Base-by-base conservation (phyloP, 305 asterid species). In the Solanum hybrid region DNA sequence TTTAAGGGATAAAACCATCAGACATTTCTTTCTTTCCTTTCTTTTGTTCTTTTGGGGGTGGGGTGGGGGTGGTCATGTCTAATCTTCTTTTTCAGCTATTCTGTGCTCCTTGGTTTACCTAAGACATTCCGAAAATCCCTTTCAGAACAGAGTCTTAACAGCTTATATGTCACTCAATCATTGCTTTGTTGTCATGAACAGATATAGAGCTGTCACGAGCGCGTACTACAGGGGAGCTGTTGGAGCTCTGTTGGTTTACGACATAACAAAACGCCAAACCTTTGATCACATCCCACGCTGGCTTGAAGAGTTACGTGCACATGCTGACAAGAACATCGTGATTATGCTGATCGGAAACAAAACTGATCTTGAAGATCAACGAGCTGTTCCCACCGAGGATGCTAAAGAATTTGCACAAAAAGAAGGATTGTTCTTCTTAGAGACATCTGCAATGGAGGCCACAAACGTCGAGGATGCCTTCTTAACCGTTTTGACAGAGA, bases 281-380 rank as follows among this genome's bases (percentile, higher is more conserved):
- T 96, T 96, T 87, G 98, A 96, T 89, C 97, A 96, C 96, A 94
- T 96, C 35, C 97, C 97, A 27, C 96, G 98, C n/a, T 96, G 98
- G 98, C 92, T 96, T 88, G 98, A 95, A 88, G 98, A 96, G 86
- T 66, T 96, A 86, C 96, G 97, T 51, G 93, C 94, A 29, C 98
- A 96, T 88, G 98, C 98, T 12, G 98, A 96, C 92, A 96, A 96
- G 95, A 96, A 96, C 92, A 96, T 94, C 7, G 98, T 95, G 27
- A 95, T 96, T 79, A 94, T 96, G 31, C 93, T 96, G 85, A 85
- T 96, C 3, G 98, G 98, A 34, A 96, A 96, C 93, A 96, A 96
- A 92, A 92, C 94, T 0, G 98, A 96, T 90, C 96, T 96, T 32
- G 97, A 94, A 90, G 95, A 94, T 91, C 95, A 93, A 35, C 93